Evolutionary conservation across 106 monocot genomes (phyloP).

Genomic region (Dioscorea alata): DNA sequence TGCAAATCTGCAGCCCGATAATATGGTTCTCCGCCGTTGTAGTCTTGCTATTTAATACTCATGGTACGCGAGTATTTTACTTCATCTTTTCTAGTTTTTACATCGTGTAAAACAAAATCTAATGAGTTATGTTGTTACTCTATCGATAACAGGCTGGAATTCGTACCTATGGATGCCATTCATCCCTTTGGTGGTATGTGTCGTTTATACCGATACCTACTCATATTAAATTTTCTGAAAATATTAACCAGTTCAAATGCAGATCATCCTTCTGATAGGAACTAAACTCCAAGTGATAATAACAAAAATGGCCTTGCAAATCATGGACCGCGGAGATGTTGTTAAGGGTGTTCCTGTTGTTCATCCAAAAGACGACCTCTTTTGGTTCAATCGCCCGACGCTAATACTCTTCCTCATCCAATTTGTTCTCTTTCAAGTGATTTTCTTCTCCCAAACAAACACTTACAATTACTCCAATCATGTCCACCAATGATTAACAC

Average conservation of each 20-base stretch:
- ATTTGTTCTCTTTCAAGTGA: conserved; percentile 39
- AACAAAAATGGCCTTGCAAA: conserved; percentile 11
- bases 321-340: conserved; percentile 13
- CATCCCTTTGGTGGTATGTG: neutral
- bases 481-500: neutral
- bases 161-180: neutral
- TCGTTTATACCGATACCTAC: too few relatives aligned
- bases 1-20: conserved; percentile 10
- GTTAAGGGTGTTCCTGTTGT: conserved; percentile 11
- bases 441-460: neutral
- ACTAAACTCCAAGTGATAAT: conserved; percentile 14
- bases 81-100: neutral
- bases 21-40: conserved; percentile 22
- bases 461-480: neutral
- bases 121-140: too few relatives aligned
- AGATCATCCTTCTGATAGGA: neutral
- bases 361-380: conserved; percentile 1
- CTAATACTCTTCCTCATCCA: conserved; percentile 14
- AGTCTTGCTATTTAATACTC: conserved; percentile 23
- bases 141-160: neutral
- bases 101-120: too few relatives aligned
- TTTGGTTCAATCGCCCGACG: conserved; percentile 11
- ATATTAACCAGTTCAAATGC: neutral
- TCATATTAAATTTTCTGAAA: too few relatives aligned
- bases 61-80: conserved; percentile 4